Base-by-base conservation (phyloP, 164 flowering plant species). In the Magnolia sinica region DNA sequence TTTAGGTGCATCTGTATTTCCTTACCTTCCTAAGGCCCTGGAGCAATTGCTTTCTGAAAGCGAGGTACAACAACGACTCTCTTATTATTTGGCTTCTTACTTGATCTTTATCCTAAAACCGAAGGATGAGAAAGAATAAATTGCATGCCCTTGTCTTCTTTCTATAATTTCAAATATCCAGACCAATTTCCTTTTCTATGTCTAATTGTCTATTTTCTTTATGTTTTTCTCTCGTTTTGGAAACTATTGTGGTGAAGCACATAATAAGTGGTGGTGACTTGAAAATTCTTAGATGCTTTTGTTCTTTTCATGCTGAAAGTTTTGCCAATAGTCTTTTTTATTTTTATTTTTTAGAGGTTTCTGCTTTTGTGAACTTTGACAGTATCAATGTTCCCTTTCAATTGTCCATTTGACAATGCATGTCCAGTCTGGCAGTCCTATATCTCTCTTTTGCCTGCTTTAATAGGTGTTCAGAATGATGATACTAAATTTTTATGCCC, bases 11-110 rank as follows among this genome's bases (percentile, higher is more conserved):
- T 89, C 95, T 72, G 92, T 96, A 64, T 90, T 96, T 79, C 98
- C 98, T 18, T 89, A 84, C 82, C 97, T 96, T 29, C 98, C 99
- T 7, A 93, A 87, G 86, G 97, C 96, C 71, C 73, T 96, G 87
- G 97, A 87, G 79, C 98, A 94, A 76, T 85, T 96, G 84, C 93
- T 96, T 78, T 84, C 86, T 0, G 93, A 94, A 78, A 91, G 92
- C 81, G 96, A 96, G 99, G 99, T 92, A 85, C 1, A 61, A 8
- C 31, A 59, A 18, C 8, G 50, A 37, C 45, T 50, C 49, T 63
- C 45, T 31, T 68, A 11, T 10, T 19, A 68, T 16, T 68, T 6
- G 11, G 9, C n/a, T 16, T 16, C 49, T 68, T 68, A 19, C 9
- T 63, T 63, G 13, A 3, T 68, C 8, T 18, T 6, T 8, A 68